Evolutionary conservation across 257 asterid genomes (phyloP).

Genomic region (Solanum habrochaites): DNA sequence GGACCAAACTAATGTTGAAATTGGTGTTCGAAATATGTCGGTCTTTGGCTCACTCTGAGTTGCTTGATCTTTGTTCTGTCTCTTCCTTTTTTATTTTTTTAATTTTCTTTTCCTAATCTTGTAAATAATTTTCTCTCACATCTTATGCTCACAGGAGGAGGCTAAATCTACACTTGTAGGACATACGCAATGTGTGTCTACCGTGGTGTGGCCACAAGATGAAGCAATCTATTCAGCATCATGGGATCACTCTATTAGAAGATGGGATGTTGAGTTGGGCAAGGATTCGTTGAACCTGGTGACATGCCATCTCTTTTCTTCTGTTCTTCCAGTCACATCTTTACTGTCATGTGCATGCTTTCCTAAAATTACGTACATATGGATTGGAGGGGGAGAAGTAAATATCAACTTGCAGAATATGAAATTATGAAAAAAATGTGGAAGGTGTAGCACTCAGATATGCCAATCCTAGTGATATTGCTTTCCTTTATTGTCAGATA

Average conservation of each 20-base stretch:
- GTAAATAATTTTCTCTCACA: neutral
- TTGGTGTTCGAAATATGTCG: neutral
- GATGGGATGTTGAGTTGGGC: slow-evolving; percentile 94
- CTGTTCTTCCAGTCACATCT: neutral
- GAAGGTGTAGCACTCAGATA: neutral
- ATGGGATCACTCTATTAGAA: slow-evolving; percentile 93
- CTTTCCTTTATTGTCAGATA: neutral
- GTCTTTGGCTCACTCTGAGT: neutral
- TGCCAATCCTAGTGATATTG: neutral
- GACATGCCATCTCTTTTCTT: neutral
- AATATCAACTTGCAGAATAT: neutral
- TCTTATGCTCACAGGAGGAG: slow-evolving; percentile 45
- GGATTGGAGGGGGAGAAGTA: neutral
- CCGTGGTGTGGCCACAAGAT: slow-evolving; percentile 73
- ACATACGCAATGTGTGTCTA: slow-evolving; percentile 82
- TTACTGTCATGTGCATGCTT: neutral
- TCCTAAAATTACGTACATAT: neutral
- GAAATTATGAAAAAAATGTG: neutral
- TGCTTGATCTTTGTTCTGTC: neutral
- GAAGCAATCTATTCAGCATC: slow-evolving; percentile 73
- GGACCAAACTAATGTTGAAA: neutral
- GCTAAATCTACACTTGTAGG: slow-evolving; percentile 73
- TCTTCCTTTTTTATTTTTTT: neutral
- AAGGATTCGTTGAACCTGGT: slow-evolving; percentile 60
- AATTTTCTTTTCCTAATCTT: neutral